Evolutionary conservation across 805 yeast genomes (phyloP), one percentile per base, ranked within the genome.

Genomic region (Naumovozyma castellii): DNA sequence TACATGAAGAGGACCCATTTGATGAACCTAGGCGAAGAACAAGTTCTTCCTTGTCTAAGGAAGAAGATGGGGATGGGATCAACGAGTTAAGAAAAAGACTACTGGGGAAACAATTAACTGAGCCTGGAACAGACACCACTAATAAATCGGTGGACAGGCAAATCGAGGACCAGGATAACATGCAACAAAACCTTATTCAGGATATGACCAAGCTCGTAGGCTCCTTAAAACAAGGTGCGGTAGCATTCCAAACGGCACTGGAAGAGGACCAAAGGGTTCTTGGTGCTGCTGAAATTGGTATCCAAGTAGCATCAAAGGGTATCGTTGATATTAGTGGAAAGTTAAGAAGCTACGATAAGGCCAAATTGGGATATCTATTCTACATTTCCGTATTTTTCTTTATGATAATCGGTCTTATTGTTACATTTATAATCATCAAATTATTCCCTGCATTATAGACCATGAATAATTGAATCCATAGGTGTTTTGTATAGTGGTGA

Each of bases 201-300:
- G 67, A 64, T 41, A 65, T 67, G 67, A 51, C 59, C 1, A 62
- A 58, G 31, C 53, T 65, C n/a, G 59, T 66, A 1, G 49, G 54
- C 5, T 60, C 62, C 14, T 48, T 67, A 29, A 66, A 54, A 45
- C 60, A 59, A 19, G 69, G 68, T 33, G 69, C 71, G 0, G 51
- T 59, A 30, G 68, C 66, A 2, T 67, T 67, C 42, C 64, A 64
- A 43, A 56, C 54, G 34, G 68, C 66, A 16, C 43, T 67, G 31
- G 57, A 61, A 15, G 62, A 65, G 36, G 71, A 66, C 42, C 48
- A 58, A 31, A 64, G 60, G 34, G 61, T 64, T 1, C 34, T 67
- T 9, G 57, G 60, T 16, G 70, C 71, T 4, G 69, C 71, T 1
- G 70, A 66, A 41, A 56, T 62, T 12, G 71, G 71, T 8, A 45